Evolutionary conservation across 352 stramenopile genomes (phyloP), one percentile per base, ranked within the genome.

Genomic region (Pythium volutum): DNA sequence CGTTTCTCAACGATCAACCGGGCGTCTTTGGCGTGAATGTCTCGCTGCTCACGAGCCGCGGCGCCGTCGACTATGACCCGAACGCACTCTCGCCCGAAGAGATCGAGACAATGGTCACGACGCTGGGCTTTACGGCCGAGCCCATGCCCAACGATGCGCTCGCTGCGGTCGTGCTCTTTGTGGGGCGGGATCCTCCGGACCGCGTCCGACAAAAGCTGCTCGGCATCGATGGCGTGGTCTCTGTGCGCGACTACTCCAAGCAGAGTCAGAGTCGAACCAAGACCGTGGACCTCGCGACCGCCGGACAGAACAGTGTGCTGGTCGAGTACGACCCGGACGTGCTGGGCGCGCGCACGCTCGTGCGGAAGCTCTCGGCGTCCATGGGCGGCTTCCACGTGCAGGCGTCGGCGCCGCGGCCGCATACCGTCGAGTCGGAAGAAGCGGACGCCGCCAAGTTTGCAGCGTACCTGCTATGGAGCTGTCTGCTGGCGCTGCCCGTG

Each of bases 121-220:
- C 71, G 1, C 72, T 91, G 41, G 89, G 89, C 2, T 97, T 96
- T 62, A 74, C 87, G 22, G 71, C 84, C 7, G 77, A 64, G 15
- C 70, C 81, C 15, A 46, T 86, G 43, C 74, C 73, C 12, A 77
- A 70, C 50, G 80, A 87, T 12, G 74, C 75, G 14, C 59, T 85
- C 22, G 76, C 84, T 29, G 71, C 74, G 20, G 60, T 91, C 26
- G 67, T 89, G 41, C 55, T 91, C 25, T 73, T 87, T 18, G 55
- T 88, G 18, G 73, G 70, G 4, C 66, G 49, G 7, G 69, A 79
- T 12, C 73, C 45, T 10, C 59, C 58, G 0, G n/a, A 25, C 16
- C 62, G 52, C 25, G 75, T 67, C 9, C 62, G 63, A 20, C 48
- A 69, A 7, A 3, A 73, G 10, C 59, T 79, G 31, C 45, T 76